A percentile compares a stretch with the other conserved stretches of the same genome.
Conservation (phyloP, 2,329 filamentous ascomycete genomes). For the Aureobasidium sp. region DNA sequence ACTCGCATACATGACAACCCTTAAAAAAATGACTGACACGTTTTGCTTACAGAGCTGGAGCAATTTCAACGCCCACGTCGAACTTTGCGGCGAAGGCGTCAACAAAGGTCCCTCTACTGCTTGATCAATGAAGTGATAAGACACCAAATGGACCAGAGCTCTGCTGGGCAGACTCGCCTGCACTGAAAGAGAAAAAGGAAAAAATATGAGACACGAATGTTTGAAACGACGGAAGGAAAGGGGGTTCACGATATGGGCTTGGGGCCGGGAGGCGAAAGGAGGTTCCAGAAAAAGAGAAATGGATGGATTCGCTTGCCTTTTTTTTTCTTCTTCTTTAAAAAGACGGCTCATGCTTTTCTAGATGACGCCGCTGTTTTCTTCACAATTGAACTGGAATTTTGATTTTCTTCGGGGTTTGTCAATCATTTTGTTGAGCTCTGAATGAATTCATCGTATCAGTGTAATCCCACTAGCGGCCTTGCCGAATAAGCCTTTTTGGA, state of each 20-base stretch:
- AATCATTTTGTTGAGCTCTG: neutral
- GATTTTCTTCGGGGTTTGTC: neutral
- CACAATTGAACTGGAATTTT: neutral
- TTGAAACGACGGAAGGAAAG: neutral
- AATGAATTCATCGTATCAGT: no score
- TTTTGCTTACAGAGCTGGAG: conserved; percentile 20
- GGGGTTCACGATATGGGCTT: neutral
- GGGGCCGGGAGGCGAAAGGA: no score
- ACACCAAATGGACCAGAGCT: no score
- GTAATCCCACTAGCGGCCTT: no score
- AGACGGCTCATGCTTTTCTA: neutral
- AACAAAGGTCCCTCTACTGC: conserved; percentile 15
- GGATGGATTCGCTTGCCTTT: no score
- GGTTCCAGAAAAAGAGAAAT: no score
- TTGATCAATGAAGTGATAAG: no score
- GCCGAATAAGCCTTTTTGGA: no score
- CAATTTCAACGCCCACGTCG: conserved; percentile 33
- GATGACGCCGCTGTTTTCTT: neutral
- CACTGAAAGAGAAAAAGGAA: neutral
- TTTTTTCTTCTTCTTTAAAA: no score
- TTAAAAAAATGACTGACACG: no score
- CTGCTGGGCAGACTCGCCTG: neutral
- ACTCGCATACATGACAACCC: neutral
- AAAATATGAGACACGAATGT: neutral
- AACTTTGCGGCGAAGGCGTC: conserved; percentile 27